A percentile compares a stretch with the other conserved stretches of the same genome.
Evolutionary conservation across 805 yeast species (phyloP).

Genomic region (Candida nemodendra): DNA sequence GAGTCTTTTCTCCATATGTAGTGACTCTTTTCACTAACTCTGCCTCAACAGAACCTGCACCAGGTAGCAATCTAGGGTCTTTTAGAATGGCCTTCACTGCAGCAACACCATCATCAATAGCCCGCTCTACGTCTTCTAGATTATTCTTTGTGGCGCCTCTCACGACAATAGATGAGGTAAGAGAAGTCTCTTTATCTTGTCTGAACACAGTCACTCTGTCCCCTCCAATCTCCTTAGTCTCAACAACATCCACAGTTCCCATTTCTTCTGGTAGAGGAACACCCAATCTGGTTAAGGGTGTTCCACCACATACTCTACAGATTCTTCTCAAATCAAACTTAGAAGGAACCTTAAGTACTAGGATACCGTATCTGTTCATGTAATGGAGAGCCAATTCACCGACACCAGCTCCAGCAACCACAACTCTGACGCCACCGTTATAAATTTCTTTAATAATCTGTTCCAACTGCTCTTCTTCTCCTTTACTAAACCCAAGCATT

Average conservation of each 20-base stretch:
- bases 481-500: constrained; percentile 93
- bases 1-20: constrained; percentile 87
- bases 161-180: constrained; percentile 88
- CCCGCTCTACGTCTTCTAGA: constrained; percentile 93
- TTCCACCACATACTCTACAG: constrained; percentile 95
- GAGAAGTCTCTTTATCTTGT: constrained; percentile 65
- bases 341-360: constrained; percentile 86
- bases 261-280: constrained; percentile 95
- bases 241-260: constrained; percentile 84
- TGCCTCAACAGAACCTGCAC: constrained; percentile 95
- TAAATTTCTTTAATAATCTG: constrained; percentile 76
- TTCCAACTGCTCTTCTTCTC: constrained; percentile 93
- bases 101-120: constrained; percentile 95
- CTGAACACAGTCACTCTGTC: constrained; percentile 93
- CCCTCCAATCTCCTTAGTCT: constrained; percentile 93
- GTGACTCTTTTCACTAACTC: constrained; percentile 80
- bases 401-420: constrained; percentile 90
- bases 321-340: constrained; percentile 93
- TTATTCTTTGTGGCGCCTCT: constrained; percentile 96
- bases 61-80: constrained; percentile 80
- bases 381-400: constrained; percentile 94
- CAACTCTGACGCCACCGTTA: constrained; percentile 82
- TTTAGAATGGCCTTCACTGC: constrained; percentile 86
- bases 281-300: constrained; percentile 90
- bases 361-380: constrained; percentile 78